Evolutionary conservation across 257 asterid genomes (phyloP).

Genomic region (Paraleonurus japonicus): DNA sequence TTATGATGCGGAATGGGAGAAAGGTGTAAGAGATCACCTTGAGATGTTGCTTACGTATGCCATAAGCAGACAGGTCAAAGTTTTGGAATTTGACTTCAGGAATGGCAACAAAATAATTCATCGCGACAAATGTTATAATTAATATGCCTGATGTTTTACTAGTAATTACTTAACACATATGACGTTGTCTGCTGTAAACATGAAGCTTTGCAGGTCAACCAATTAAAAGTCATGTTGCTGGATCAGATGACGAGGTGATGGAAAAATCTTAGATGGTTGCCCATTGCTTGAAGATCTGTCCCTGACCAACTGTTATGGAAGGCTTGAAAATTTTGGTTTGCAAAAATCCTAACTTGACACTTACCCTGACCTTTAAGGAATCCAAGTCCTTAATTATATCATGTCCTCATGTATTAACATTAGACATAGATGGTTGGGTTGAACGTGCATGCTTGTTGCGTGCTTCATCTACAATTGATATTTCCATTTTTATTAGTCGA

Average conservation of each 20-base stretch:
- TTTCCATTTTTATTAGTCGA: not conserved
- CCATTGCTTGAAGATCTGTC: slow-evolving; percentile 31
- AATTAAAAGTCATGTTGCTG: slow-evolving; percentile 11
- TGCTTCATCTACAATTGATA: slow-evolving; percentile 21
- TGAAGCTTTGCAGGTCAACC: slow-evolving; percentile 4
- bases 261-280: slow-evolving; percentile 27
- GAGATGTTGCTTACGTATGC: slow-evolving; percentile 28
- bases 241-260: slow-evolving; percentile 16
- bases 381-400: not conserved
- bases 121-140: slow-evolving; percentile 5
- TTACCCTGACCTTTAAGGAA: not conserved
- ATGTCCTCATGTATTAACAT: slow-evolving; percentile 24
- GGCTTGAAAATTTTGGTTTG: not conserved
- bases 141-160: slow-evolving; percentile 32
- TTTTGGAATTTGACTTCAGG: slow-evolving; percentile 29
- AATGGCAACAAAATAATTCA: not conserved
- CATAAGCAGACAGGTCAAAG: slow-evolving; percentile 29
- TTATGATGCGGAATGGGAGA: not conserved
- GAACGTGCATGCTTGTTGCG: not conserved
- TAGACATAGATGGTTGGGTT: slow-evolving; percentile 8
- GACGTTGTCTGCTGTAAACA: slow-evolving; percentile 25
- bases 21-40: slow-evolving; percentile 7
- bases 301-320: slow-evolving; percentile 21
- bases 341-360: slow-evolving; percentile 18
- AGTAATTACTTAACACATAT: slow-evolving; percentile 23